Evolutionary conservation across 345 rosid species (phyloP).

Genomic region (Cochlearia excelsa): DNA sequence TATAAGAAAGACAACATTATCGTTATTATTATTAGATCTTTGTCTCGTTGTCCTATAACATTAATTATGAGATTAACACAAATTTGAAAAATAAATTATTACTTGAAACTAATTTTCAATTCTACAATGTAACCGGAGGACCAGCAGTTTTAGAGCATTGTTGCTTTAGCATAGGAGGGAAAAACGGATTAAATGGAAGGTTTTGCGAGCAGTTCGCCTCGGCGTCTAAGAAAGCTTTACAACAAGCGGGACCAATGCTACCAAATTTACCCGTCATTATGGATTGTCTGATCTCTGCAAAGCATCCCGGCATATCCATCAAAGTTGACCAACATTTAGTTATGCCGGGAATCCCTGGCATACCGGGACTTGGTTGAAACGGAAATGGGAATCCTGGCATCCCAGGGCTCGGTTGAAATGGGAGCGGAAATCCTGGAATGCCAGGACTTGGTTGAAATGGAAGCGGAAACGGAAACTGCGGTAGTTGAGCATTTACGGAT

Average conservation of each 20-base stretch:
- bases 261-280: neutral
- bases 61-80: too few relatives aligned
- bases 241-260: constrained; percentile 26
- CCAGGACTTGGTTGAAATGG: too few relatives aligned
- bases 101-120: neutral
- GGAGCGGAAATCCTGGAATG: too few relatives aligned
- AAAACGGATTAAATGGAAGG: constrained; percentile 4
- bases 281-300: constrained; percentile 12
- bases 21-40: too few relatives aligned
- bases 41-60: too few relatives aligned
- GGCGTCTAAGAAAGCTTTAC: constrained; percentile 14
- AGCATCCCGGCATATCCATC: constrained; percentile 3
- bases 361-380: constrained; percentile 2
- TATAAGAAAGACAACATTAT: too few relatives aligned
- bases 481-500: too few relatives aligned
- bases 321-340: constrained; percentile 3
- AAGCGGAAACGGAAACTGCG: too few relatives aligned
- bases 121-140: neutral
- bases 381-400: neutral
- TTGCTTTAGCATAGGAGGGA: constrained; percentile 5
- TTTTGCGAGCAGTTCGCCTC: constrained; percentile 8
- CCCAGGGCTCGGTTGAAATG: too few relatives aligned
- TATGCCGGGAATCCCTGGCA: neutral
- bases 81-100: too few relatives aligned
- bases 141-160: neutral